Evolutionary conservation across 768 basidiomycete species (phyloP), one percentile per base, ranked within the genome.

Genomic region (Mycena vitilis): DNA sequence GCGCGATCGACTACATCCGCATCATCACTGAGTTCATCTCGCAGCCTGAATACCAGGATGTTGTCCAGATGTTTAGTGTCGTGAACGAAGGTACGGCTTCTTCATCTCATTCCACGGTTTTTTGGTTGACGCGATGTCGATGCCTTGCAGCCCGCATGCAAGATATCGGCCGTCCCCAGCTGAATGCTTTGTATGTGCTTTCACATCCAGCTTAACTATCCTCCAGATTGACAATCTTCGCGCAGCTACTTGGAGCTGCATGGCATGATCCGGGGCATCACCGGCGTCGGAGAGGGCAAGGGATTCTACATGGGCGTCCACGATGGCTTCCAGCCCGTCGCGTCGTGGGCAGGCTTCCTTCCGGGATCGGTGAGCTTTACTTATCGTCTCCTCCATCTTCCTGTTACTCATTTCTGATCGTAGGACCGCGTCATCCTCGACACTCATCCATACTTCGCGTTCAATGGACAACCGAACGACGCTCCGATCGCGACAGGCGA

Each of bases 251-350:
- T 84, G 70, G 58, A 79, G 57, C 74, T 86, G 75, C 82, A 84
- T 78, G 67, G 86, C 63, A 83, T 84, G 77, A 83, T 91, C 58
- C 85, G 90, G 42, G 75, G 75, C 22, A 86, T 90, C 70, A 90
- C 90, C 6, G 90, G 90, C 36, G 72, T 82, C 45, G 91, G 91
- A 3, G 84, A 79, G 38, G 89, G 89, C 83, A 85, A 74, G 75
- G 87, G 69, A 77, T 85, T 56, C 82, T 83, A 79, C 75, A 82
- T 89, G 48, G 61, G 77, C 36, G 73, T 88, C 40, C 87, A 88
- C 73, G 86, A 88, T 65, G 84, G 83, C 48, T 87, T 88, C 75
- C 62, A 77, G 18, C 83, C 83, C 63, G 75, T 81, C 55, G 65
- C 54, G 34, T 73, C 66, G 45, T 87, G 86, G 86, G 80, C 79